These are phyloP conservation scores for Cyphellophora europaea DNA, from an alignment of 2,329 filamentous ascomycete species.

Conservation along the genomic window DNA sequence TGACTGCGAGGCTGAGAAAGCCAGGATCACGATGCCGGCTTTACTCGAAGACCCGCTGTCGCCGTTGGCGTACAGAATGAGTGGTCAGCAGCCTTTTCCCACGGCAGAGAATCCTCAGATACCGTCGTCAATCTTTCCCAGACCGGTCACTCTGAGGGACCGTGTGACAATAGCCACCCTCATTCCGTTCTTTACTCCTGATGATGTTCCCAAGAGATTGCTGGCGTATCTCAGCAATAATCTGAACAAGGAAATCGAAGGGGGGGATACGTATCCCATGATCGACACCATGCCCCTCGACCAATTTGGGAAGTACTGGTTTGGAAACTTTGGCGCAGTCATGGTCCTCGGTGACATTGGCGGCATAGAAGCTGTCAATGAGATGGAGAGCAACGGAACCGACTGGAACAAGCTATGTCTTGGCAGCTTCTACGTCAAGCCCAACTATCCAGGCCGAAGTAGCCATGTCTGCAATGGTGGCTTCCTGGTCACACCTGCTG, in stretches of 20 bases:
- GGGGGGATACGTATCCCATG: constrained; percentile 88
- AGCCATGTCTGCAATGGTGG: constrained; percentile 77
- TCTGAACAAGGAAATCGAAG: constrained; percentile 82
- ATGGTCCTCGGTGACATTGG: constrained; percentile 75
- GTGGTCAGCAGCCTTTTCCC: constrained; percentile 57
- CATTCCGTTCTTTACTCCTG: constrained; percentile 68
- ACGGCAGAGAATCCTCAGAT: constrained; percentile 53
- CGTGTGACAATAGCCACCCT: constrained; percentile 75
- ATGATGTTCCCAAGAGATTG: constrained; percentile 66
- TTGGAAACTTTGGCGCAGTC: constrained; percentile 79
- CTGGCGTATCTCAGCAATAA: constrained; percentile 72
- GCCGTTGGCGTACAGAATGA: constrained; percentile 60
- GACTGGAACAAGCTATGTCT: constrained; percentile 77
- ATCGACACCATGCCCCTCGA: constrained; percentile 64
- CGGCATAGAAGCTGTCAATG: constrained; percentile 44
- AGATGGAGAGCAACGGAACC: constrained; percentile 42
- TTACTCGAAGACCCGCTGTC: constrained; percentile 68
- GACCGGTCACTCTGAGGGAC: constrained; percentile 74
- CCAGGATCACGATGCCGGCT: constrained; percentile 73
- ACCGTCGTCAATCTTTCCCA: constrained; percentile 59
- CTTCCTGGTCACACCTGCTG: constrained; percentile 64
- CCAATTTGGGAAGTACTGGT: constrained; percentile 76
- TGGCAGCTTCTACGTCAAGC: constrained; percentile 89
- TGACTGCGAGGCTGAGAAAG: too few relatives aligned
- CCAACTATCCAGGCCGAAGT: constrained; percentile 83